phyloP scores from a whole-genome alignment of 805 yeast genomes.

The Kazachstania bromeliacearum region DNA sequence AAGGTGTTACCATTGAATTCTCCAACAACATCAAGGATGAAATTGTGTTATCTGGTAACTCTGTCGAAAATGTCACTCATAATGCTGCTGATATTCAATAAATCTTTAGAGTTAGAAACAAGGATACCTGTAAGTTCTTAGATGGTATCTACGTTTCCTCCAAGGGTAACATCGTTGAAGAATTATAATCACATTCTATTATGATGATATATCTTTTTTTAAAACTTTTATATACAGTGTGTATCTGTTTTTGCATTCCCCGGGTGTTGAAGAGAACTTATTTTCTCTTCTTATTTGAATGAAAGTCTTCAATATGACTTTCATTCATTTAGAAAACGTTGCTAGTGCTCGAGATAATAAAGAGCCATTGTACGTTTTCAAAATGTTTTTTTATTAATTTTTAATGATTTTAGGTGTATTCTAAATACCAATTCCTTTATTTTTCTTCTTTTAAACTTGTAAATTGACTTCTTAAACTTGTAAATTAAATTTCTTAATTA shows the following conservation, averaged over 20 bases:
- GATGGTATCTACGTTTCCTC: slow-evolving; percentile 99
- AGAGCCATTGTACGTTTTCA: slow-evolving; percentile 10
- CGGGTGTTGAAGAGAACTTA: no score
- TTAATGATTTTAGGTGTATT: no score
- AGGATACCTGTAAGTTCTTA: slow-evolving; percentile 99
- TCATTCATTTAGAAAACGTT: slow-evolving; percentile 10
- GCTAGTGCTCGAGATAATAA: slow-evolving; percentile 12
- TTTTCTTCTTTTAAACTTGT: background rate
- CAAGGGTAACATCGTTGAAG: slow-evolving; percentile 79
- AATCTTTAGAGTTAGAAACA: slow-evolving; percentile 97
- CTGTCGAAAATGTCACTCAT: slow-evolving; percentile 78
- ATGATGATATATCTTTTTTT: background rate
- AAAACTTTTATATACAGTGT: background rate
- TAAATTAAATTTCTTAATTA: no score
- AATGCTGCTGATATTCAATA: slow-evolving; percentile 98
- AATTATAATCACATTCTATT: slow-evolving; percentile 26
- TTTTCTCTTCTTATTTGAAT: no score
- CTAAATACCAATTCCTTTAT: no score
- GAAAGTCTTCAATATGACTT: no score
- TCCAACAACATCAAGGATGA: slow-evolving; percentile 89
- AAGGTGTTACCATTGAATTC: slow-evolving; percentile 80
- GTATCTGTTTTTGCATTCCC: background rate
- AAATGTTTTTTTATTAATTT: slow-evolving; percentile 1
- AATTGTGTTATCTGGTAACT: slow-evolving; percentile 69
- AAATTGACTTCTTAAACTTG: background rate